These are phyloP conservation scores for Collybiopsis luxurians DNA, from an alignment of 768 basidiomycete genomes.

Conservation along the genomic window DNA sequence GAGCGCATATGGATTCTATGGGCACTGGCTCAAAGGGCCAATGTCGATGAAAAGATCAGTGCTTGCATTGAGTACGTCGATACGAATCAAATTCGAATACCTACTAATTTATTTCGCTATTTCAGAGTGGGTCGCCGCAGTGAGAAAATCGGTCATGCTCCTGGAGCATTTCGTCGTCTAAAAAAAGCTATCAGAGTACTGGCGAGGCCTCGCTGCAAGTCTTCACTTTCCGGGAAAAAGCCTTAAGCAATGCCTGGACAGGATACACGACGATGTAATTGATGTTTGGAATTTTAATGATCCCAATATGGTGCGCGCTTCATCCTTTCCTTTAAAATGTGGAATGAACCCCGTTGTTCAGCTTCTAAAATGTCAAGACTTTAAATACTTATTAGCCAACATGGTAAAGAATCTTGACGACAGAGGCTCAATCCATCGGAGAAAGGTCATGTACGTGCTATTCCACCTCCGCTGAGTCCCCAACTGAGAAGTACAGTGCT, in stretches of 20 bases:
- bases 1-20: slow-evolving; percentile 9
- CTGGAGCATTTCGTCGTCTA: neutral
- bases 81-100: neutral
- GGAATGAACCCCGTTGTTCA: neutral
- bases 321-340: no score
- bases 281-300: slow-evolving; percentile 25
- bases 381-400: neutral
- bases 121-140: neutral
- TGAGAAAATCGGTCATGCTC: neutral
- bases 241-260: slow-evolving; percentile 10
- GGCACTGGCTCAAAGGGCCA: slow-evolving; percentile 13
- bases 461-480: neutral
- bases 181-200: slow-evolving; percentile 3
- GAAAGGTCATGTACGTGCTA: no score
- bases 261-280: slow-evolving; percentile 18
- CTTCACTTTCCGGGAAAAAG: slow-evolving; percentile 14
- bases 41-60: slow-evolving; percentile 12
- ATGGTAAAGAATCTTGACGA: neutral
- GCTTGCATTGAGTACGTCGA: slow-evolving; percentile 14
- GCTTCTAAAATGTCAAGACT: neutral
- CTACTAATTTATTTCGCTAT: neutral
- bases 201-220: slow-evolving; percentile 15
- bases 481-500: neutral
- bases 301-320: slow-evolving; percentile 13
- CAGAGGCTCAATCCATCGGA: neutral